Evolutionary conservation across 495 filamentous ascomycete genomes (phyloP), one percentile per base, ranked within the genome.

Genomic region (Trichoderma asperelloides): DNA sequence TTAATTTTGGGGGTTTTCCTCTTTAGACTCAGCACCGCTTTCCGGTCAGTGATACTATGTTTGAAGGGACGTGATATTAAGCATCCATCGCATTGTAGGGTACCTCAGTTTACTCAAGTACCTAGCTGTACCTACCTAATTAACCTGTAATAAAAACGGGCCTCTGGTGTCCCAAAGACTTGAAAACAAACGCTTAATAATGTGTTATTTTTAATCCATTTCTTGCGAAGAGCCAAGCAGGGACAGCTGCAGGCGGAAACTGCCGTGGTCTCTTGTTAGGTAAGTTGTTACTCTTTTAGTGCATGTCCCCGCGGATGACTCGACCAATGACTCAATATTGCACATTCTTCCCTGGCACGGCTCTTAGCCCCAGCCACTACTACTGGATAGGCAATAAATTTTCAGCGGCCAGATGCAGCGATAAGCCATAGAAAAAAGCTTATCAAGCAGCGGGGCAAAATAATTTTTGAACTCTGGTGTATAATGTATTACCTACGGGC

Each of bases 381-480:
- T 5, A 27, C 55, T 11, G 25, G n/a, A 21, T 15, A 15, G 55
- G 55, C 55, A 60, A 60, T 30, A 60, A 60, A 13, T 30, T 28
- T 30, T 27, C 15, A n/a, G 27, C 23, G 12, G 55, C 23, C 55
- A 60, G 30, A 60, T 28, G 16, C 27, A 60, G 23, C 55, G 55
- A 60, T 60, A 60, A 60, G 49, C 23, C 49, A 2, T 12, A 5
- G n/a, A 16, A 57, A 18, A 21, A 30, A 25, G 64, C 64, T 65
- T 65, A 47, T 45, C 45, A 67, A 67, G 65, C 65, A 66, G 65
- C 65, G 65, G 65, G 65, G 65, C 65, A 67, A 67, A 67, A 62
- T 62, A 67, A 25, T 62, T 43, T 49, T 67, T 16, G 65, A 57
- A 18, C 28, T n/a, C 18, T 45, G 13, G 33, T 43, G 7, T 7